Conservation (phyloP, 176 grass and related monocot genomes). For the bread wheat (Triticum aestivum) region IWGSC_CS_RefSeq_v2.1 NC_057808.1:390066605-390067104, state of each 20-base stretch:
- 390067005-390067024: slow-evolving; percentile 69
- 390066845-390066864: slow-evolving; percentile 81
- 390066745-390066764: slow-evolving; percentile 63
- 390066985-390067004: slow-evolving; percentile 49
- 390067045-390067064: slow-evolving; percentile 50
- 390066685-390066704: slow-evolving; percentile 55
- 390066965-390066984: slow-evolving; percentile 54
- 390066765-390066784: slow-evolving; percentile 48
- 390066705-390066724: slow-evolving; percentile 53
- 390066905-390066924: slow-evolving; percentile 56
- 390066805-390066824: slow-evolving; percentile 69
- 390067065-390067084: slow-evolving; percentile 36
- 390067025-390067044: slow-evolving; percentile 49
- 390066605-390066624: background rate
- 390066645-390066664: slow-evolving; percentile 58
- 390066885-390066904: slow-evolving; percentile 77
- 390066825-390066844: slow-evolving; percentile 80
- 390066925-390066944: slow-evolving; percentile 64
- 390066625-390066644: slow-evolving; percentile 55
- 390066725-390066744: slow-evolving; percentile 52
- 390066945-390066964: slow-evolving; percentile 69
- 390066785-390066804: background rate
- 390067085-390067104: slow-evolving; percentile 50
- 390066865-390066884: slow-evolving; percentile 60
- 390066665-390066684: slow-evolving; percentile 39